A percentile compares a stretch with the other conserved stretches of the same genome.
These are phyloP conservation scores for Hypoxylon trugodes DNA, from an alignment of 495 filamentous ascomycete species.

Conservation along the genomic window DNA sequence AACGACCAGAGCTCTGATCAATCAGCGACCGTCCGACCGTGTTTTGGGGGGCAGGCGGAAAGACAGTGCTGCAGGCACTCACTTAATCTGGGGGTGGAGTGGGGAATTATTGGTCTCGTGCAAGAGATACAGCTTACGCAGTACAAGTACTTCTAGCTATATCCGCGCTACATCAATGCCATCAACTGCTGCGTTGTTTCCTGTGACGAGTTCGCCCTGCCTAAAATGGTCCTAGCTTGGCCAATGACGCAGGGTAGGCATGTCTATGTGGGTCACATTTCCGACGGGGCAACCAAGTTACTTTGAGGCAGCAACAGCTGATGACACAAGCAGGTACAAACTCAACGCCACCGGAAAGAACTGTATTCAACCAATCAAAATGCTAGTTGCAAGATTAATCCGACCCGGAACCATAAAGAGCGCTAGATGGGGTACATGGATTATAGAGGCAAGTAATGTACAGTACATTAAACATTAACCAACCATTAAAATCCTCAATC, in stretches of 20 bases:
- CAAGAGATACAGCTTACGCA: conserved; percentile 7
- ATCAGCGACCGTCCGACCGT: conserved; percentile 8
- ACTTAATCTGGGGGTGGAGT: conserved; percentile 24
- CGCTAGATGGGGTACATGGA: conserved; percentile 6
- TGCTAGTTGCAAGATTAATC: conserved; percentile 19
- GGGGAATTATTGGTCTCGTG: conserved; percentile 33
- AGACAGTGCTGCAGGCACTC: conserved; percentile 23
- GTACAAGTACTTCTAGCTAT: conserved; percentile 36
- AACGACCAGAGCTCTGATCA: conserved; percentile 34
- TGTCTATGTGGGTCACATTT: conserved; percentile 16
- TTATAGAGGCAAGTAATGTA: conserved; percentile 5
- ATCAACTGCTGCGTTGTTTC: conserved; percentile 4
- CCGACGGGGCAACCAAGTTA: conserved; percentile 26
- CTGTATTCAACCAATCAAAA: conserved; percentile 18
- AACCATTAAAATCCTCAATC: neutral
- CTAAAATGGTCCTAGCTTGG: conserved; percentile 5
- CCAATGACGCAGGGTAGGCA: conserved; percentile 17
- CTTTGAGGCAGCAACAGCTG: conserved; percentile 36
- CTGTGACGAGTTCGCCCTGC: conserved; percentile 21
- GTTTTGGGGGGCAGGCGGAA: conserved; percentile 20
- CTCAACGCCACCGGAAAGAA: conserved; percentile 16
- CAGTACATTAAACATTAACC: conserved; percentile 21
- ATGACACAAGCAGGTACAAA: conserved; percentile 41
- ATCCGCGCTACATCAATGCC: too few species aligned
- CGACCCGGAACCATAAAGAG: conserved; percentile 29